phyloP scores from a whole-genome alignment of 139 green algal genomes.

The Tetraselmis chui region DNA sequence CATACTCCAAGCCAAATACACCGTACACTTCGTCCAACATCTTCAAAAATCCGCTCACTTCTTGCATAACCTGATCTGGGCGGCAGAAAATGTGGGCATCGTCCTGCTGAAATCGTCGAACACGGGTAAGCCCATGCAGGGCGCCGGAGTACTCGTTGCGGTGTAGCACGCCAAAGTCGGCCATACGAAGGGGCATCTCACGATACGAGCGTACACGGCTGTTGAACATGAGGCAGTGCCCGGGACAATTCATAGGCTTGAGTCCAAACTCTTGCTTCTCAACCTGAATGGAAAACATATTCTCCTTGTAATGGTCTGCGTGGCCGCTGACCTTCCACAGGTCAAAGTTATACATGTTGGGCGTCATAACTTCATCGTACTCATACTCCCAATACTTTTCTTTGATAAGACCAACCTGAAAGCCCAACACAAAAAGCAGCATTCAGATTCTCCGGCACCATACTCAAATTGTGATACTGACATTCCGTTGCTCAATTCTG shows the following conservation, averaged over 20 bases:
- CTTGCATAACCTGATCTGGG: constrained; percentile 54
- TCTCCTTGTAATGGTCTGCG: constrained; percentile 95
- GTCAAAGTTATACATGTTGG: constrained; percentile 99
- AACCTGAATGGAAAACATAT: constrained; percentile 96
- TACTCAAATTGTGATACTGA: no score
- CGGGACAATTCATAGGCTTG: constrained; percentile 99
- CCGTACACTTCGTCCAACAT: constrained; percentile 91
- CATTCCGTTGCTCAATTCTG: no score
- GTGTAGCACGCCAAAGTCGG: constrained; percentile 98
- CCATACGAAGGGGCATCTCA: constrained; percentile 78
- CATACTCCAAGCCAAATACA: constrained; percentile 90
- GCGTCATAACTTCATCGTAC: constrained; percentile 94
- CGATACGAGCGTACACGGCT: constrained; percentile 82
- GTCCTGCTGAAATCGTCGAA: constrained; percentile 96
- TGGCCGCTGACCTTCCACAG: constrained; percentile 92
- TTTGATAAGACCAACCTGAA: neutral
- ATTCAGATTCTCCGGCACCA: no score
- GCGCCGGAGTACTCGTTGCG: constrained; percentile 89
- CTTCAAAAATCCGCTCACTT: constrained; percentile 75
- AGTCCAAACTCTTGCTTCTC: constrained; percentile 92
- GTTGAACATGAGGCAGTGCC: constrained; percentile 95
- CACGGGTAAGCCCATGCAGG: constrained; percentile 77
- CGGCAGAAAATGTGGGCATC: constrained; percentile 98
- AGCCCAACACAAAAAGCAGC: no score
- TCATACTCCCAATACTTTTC: constrained; percentile 97